Evolutionary conservation across 305 asterid species (phyloP), one percentile per base, ranked within the genome.

Genomic region (Plantago lanceolata): DNA sequence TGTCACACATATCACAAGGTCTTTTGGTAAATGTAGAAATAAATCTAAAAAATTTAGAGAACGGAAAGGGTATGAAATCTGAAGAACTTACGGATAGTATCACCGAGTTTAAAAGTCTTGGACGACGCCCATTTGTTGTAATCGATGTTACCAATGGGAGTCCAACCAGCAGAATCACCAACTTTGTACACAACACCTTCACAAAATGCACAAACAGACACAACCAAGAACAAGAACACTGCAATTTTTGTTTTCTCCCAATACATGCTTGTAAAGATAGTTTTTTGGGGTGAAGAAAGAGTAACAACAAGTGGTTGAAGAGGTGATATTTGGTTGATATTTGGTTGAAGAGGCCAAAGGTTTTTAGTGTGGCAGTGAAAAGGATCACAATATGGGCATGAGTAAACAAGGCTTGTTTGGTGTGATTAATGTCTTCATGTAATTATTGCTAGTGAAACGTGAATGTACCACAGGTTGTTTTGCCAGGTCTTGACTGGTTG

Each of bases 101-200:
- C 96, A 54, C 90, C 95, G 58, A 84, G 29, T 58, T 57, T 73
- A 65, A 91, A 91, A 62, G 72, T 77, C 67, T 84, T 88, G 1
- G 67, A 55, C 7, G 75, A 68, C 71, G 92, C 75, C 97, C 97
- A 91, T 1, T 59, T 67, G 73, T 75, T 80, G 76, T 88, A 91
- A 71, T 91, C 85, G 33, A 88, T 81, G 67, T 83, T 83, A 49
- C 95, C 96, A 52, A 91, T 83, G 53, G 84, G 85, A 14, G 96
- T 91, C 97, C 97, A 91, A 2, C 97, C 97, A 44, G 88, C 84
- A 17, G 84, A 72, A 43, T 81, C 97, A 61, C 97, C 97, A 45
- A 91, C 94, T 63, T 75, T 86, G 44, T 91, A 72, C 9, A 84
- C 84, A 24, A 26, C 88, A 18, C 84, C 84, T 45, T 20, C 50